Conservation (phyloP, 352 stramenopile species). For the Phytopythium boreale region DNA sequence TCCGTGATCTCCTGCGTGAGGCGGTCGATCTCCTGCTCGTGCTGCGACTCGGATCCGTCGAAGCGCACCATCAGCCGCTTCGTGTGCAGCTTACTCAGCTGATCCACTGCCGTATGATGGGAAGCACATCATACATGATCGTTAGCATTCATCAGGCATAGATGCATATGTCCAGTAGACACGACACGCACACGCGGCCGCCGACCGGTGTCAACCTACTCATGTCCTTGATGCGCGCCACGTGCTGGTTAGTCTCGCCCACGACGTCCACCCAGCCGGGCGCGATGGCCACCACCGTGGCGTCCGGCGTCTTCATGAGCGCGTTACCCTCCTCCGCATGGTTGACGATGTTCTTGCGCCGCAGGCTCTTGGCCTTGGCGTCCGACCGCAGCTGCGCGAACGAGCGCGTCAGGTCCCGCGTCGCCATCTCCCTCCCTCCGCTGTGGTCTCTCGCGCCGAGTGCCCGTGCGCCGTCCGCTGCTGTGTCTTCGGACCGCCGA, state of each 20-base stretch:
- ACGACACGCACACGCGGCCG: not conserved
- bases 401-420: slow-evolving; percentile 67
- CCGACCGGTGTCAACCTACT: slow-evolving; percentile 29
- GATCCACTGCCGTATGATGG: slow-evolving; percentile 54
- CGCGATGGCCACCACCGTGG: slow-evolving; percentile 33
- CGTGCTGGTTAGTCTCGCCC: slow-evolving; percentile 74
- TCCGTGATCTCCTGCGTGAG: slow-evolving; percentile 79
- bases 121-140: not conserved
- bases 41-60: slow-evolving; percentile 80
- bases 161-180: not conserved
- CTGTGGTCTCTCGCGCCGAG: not conserved
- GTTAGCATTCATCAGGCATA: too few species aligned
- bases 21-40: slow-evolving; percentile 82
- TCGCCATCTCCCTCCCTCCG: slow-evolving; percentile 51
- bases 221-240: slow-evolving; percentile 75
- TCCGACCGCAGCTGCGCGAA: slow-evolving; percentile 72
- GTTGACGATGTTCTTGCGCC: slow-evolving; percentile 82
- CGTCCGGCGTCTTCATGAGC: slow-evolving; percentile 52
- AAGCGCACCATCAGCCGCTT: slow-evolving; percentile 87
- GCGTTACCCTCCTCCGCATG: slow-evolving; percentile 65
- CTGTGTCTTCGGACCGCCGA: too few species aligned
- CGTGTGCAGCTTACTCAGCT: slow-evolving; percentile 80
- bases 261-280: slow-evolving; percentile 82
- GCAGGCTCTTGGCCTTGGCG: slow-evolving; percentile 80
- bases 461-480: not conserved